Evolutionary conservation across 1,284 basidiomycete species (phyloP).

Genomic region (Ceratobasidium sp.): DNA sequence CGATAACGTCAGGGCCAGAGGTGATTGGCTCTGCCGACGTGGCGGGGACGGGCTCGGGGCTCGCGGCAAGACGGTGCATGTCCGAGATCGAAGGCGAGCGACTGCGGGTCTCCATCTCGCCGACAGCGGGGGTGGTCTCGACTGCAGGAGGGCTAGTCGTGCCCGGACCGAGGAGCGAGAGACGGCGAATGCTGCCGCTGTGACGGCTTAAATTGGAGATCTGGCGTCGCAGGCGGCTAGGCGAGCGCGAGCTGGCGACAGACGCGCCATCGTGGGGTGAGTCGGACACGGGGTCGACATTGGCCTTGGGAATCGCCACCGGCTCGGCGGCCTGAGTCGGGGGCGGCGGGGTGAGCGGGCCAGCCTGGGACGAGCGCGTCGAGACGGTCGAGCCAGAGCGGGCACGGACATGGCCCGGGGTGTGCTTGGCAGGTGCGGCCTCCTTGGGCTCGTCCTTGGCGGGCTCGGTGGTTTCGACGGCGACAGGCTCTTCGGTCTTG

Average conservation of each 20-base stretch:
- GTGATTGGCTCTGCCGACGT: conserved; percentile 5
- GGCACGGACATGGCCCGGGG: conserved; percentile 14
- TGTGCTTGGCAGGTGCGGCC: conserved; percentile 1
- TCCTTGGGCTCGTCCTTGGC: conserved; percentile 15
- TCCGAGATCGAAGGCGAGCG: conserved; percentile 23
- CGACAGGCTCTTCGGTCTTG: conserved; percentile 8
- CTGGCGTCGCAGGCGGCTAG: conserved; percentile 34
- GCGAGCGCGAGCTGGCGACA: conserved; percentile 31
- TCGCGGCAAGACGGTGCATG: conserved; percentile 9
- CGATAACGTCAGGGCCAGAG: background rate
- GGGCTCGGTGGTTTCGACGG: conserved; percentile 8
- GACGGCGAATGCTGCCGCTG: conserved; percentile 36
- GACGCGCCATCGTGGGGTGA: conserved; percentile 39
- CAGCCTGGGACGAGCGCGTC: conserved; percentile 3
- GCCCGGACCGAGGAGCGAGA: conserved; percentile 30
- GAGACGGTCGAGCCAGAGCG: conserved; percentile 30
- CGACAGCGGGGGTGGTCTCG: conserved; percentile 19
- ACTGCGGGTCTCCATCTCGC: conserved; percentile 17
- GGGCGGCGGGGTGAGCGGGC: conserved; percentile 26
- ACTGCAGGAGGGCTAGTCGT: conserved; percentile 12
- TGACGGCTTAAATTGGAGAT: conserved; percentile 34
- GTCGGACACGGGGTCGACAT: conserved; percentile 23
- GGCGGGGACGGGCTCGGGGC: conserved; percentile 22
- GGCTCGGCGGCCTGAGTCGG: conserved; percentile 20
- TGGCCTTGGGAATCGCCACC: conserved; percentile 18